phyloP scores from a whole-genome alignment of 768 basidiomycete genomes.

The Mycena leptocephala region DNA sequence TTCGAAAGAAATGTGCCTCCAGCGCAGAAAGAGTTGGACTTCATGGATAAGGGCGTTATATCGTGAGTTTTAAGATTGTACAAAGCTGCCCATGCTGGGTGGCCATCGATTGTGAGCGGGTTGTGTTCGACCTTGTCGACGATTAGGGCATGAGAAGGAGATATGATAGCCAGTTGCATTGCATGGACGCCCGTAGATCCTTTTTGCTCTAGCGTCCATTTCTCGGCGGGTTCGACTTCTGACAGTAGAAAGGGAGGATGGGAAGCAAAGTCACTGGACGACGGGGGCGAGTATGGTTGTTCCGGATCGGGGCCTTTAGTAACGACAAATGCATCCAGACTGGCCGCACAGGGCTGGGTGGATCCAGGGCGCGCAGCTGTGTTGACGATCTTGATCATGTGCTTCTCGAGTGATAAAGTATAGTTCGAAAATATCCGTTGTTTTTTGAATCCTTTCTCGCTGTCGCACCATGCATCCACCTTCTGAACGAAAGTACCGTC shows the following conservation, averaged over 20 bases:
- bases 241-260: slow-evolving; percentile 19
- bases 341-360: slow-evolving; percentile 55
- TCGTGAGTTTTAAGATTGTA: slow-evolving; percentile 79
- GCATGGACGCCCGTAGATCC: slow-evolving; percentile 85
- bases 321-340: slow-evolving; percentile 80
- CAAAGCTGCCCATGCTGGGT: slow-evolving; percentile 87
- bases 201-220: slow-evolving; percentile 75
- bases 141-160: slow-evolving; percentile 78
- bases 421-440: slow-evolving; percentile 80
- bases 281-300: background rate
- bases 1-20: slow-evolving; percentile 86
- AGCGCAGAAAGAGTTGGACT: slow-evolving; percentile 91
- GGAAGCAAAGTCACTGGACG: slow-evolving; percentile 3
- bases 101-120: slow-evolving; percentile 79
- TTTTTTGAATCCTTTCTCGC: slow-evolving; percentile 56
- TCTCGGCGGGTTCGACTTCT: slow-evolving; percentile 28
- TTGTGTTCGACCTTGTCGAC: slow-evolving; percentile 93
- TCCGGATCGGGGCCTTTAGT: slow-evolving; percentile 56
- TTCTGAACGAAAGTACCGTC: slow-evolving; percentile 65
- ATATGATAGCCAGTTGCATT: slow-evolving; percentile 84
- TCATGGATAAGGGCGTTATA: slow-evolving; percentile 73
- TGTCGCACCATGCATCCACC: slow-evolving; percentile 63
- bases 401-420: slow-evolving; percentile 65
- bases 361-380: slow-evolving; percentile 59
- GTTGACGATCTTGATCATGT: slow-evolving; percentile 78